Base-by-base conservation (phyloP, 2,329 filamentous ascomycete genomes). In the Monosporascus sp. region DNA sequence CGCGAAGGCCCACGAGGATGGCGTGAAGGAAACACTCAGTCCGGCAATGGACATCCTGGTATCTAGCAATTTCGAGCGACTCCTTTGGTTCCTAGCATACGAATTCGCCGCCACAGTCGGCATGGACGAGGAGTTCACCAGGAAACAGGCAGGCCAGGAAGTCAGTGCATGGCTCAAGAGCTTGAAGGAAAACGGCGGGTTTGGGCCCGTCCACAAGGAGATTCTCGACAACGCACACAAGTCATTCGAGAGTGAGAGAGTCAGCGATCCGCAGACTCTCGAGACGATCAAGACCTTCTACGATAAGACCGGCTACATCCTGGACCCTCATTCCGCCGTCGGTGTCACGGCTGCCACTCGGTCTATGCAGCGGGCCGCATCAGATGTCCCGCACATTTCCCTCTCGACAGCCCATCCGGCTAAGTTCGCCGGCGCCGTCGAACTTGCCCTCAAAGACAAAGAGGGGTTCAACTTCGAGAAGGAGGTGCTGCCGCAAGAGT, bases 41-140 rank as follows among this genome's bases (percentile, higher is more conserved):
- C 94, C 94, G 0, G 94, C 94, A 46, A 97, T 99, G 94, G 94
- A 99, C 71, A 97, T 97, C 60, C 79, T 97, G 3, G 92, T 97
- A 14, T 93, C 88, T 24, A 94, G 88, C 70, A 99, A 99, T 77
- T 97, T 99, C 69, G 94, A 99, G 78, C 85, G 94, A 34, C 79
- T 99, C 5, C 80, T 99, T 11, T 97, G 93, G 93, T 97, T 90
- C 78, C 78, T 97, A 27, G 87, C 91, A 2, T 90, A 90, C 73
- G 82, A 88, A 61, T 87, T 85, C 56, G 84, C 83, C 19, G 67
- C 75, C 7, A 75, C 70, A 14, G 77, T 78, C 4, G 81, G 82
- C 49, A 82, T 85, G 78, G 82, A 87, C 62, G 80, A 84, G 51
- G 75, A 80, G 59, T 86, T 81, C 77, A 86, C 82, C 70, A 83